A percentile compares a stretch with the other conserved stretches of the same genome.
Conservation (phyloP, 164 flowering plant species). For the Euptelea pleiosperma region DNA sequence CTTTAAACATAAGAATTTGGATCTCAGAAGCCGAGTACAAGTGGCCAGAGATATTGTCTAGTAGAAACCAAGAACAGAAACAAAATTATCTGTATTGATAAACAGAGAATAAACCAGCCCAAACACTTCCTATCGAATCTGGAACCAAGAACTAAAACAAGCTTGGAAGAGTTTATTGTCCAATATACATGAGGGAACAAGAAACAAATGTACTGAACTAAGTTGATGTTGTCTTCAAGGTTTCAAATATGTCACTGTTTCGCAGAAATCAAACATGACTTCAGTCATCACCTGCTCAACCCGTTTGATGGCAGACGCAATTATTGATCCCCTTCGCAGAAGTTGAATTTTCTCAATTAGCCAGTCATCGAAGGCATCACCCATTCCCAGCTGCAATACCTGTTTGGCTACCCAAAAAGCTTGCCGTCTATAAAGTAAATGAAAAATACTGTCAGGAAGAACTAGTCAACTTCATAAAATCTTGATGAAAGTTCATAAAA, state of each 20-base stretch:
- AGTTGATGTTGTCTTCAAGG: too few relatives aligned
- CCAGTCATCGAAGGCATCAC: constrained; percentile 99
- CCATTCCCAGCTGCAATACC: constrained; percentile 97
- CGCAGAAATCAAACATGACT: not conserved
- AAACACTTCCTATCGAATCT: not conserved
- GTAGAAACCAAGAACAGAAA: too few relatives aligned
- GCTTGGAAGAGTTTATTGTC: not conserved
- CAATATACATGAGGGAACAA: not conserved
- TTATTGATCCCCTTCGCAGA: constrained; percentile 76
- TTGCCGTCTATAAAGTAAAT: constrained; percentile 55
- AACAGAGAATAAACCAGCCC: too few relatives aligned
- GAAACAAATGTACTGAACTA: not conserved
- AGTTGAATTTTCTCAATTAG: constrained; percentile 85
- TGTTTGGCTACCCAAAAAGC: constrained; percentile 99
- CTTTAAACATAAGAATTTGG: not conserved
- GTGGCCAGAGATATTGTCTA: too few relatives aligned
- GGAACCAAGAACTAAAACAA: not conserved
- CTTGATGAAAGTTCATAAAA: not conserved
- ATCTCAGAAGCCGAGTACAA: too few relatives aligned
- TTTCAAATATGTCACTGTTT: too few relatives aligned
- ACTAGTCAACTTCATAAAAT: not conserved
- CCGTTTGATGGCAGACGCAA: constrained; percentile 79
- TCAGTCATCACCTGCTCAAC: constrained; percentile 64
- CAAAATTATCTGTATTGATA: too few relatives aligned
- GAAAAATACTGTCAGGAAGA: constrained; percentile 10